Evolutionary conservation across 1,284 basidiomycete genomes (phyloP).

Genomic region (Blastosporella zonata): DNA sequence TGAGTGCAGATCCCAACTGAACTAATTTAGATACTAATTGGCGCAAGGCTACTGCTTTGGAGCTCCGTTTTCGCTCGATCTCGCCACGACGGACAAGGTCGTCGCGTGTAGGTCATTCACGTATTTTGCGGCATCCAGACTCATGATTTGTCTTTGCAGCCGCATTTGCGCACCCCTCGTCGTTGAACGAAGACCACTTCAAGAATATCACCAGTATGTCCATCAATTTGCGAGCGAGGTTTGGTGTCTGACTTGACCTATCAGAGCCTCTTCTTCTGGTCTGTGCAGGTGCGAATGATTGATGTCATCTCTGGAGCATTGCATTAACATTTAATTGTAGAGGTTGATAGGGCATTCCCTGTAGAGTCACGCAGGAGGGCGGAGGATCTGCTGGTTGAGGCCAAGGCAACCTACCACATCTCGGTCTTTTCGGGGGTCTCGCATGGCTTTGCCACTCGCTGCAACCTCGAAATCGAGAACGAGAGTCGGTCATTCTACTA

Average conservation of each 20-base stretch:
- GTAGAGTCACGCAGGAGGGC: constrained; percentile 40
- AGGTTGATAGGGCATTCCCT: constrained; percentile 44
- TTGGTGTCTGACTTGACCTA: neutral
- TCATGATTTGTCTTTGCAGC: constrained; percentile 27
- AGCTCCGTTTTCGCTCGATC: constrained; percentile 46
- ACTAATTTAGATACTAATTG: neutral
- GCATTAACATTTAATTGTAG: constrained; percentile 23
- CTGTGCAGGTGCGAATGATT: constrained; percentile 40
- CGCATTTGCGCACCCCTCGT: constrained; percentile 55
- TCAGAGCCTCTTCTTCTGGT: constrained; percentile 51
- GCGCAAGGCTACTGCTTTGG: constrained; percentile 56
- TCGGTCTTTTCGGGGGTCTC: constrained; percentile 49
- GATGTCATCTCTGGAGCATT: neutral
- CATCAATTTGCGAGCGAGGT: constrained; percentile 3
- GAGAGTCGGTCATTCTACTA: constrained; percentile 34
- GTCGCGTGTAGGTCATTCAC: constrained; percentile 38
- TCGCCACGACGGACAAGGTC: constrained; percentile 41
- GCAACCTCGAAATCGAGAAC: constrained; percentile 35
- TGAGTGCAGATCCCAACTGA: constrained; percentile 10
- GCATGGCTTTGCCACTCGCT: constrained; percentile 45
- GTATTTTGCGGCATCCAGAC: neutral
- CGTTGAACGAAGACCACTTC: constrained; percentile 47
- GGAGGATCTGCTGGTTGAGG: constrained; percentile 42
- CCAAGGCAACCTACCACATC: constrained; percentile 42
- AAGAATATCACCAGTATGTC: constrained; percentile 43